phyloP scores from a whole-genome alignment of 2,329 filamentous ascomycete species.

The Trichophyton benhamiae region DNA sequence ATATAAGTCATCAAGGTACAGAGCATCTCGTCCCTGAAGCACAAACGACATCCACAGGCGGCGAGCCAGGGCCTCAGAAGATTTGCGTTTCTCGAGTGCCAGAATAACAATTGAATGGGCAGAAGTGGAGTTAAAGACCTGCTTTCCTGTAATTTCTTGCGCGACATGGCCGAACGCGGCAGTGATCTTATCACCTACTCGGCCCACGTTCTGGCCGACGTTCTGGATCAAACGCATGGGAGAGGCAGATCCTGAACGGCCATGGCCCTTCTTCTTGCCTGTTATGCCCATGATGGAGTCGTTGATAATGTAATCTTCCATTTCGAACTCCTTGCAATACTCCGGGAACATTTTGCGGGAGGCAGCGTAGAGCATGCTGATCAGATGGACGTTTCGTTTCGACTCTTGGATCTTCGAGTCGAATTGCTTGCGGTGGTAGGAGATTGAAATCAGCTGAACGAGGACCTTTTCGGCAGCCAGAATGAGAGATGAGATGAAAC shows the following conservation, averaged over 20 bases:
- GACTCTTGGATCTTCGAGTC: constrained; percentile 68
- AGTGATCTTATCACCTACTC: constrained; percentile 84
- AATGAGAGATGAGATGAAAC: constrained; percentile 45
- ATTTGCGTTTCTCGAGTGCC: constrained; percentile 70
- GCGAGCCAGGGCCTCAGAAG: constrained; percentile 82
- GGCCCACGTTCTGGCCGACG: constrained; percentile 60
- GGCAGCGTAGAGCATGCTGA: constrained; percentile 79
- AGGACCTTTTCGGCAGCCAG: constrained; percentile 48
- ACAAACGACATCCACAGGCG: constrained; percentile 98
- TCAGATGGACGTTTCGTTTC: constrained; percentile 70
- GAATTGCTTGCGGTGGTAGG: constrained; percentile 57
- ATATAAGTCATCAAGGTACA: constrained; percentile 67
- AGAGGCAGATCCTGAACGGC: constrained; percentile 51
- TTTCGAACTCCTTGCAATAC: constrained; percentile 78
- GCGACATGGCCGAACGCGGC: constrained; percentile 88
- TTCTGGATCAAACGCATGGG: constrained; percentile 67
- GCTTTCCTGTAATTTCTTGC: constrained; percentile 86
- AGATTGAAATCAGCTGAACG: constrained; percentile 55
- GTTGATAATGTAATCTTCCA: constrained; percentile 86
- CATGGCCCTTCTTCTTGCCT: constrained; percentile 36
- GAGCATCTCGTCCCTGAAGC: constrained; percentile 68
- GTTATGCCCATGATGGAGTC: constrained; percentile 56
- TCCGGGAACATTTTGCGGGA: constrained; percentile 80
- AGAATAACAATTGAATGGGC: constrained; percentile 81
- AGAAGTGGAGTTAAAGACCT: constrained; percentile 85